phyloP scores from a whole-genome alignment of 257 asterid species.

The Nicotiana tomentosiformis region DNA sequence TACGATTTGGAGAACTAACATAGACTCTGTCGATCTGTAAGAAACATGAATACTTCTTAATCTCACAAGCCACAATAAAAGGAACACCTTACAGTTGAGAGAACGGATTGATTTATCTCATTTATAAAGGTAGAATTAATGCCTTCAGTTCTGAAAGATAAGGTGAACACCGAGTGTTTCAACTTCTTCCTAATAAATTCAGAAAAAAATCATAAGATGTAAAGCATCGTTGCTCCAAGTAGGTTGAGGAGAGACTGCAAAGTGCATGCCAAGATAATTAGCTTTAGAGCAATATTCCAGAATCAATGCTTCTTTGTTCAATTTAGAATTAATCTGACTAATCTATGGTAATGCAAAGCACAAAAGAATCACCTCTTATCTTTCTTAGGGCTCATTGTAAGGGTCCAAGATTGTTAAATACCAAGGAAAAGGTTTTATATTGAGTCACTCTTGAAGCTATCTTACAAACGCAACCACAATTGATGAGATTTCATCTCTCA shows the following conservation, averaged over 20 bases:
- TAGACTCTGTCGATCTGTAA: conserved; percentile 86
- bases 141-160: background rate
- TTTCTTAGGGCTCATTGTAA: background rate
- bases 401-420: background rate
- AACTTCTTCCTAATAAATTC: background rate
- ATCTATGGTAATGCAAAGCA: background rate
- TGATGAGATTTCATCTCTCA: background rate
- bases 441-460: background rate
- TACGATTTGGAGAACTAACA: conserved; percentile 55
- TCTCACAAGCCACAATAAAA: background rate
- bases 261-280: background rate
- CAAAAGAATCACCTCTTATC: background rate
- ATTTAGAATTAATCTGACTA: background rate
- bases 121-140: background rate
- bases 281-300: background rate
- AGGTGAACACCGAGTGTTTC: background rate
- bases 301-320: background rate
- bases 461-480: background rate
- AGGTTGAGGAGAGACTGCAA: background rate
- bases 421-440: background rate
- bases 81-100: background rate
- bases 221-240: background rate
- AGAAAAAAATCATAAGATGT: background rate
- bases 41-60: background rate
- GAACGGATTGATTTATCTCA: background rate